Percentiles rank a stretch among this genome's conserved stretches.
phyloP scores from a whole-genome alignment of 441 rosid species.

The Gossypium laxum region DNA sequence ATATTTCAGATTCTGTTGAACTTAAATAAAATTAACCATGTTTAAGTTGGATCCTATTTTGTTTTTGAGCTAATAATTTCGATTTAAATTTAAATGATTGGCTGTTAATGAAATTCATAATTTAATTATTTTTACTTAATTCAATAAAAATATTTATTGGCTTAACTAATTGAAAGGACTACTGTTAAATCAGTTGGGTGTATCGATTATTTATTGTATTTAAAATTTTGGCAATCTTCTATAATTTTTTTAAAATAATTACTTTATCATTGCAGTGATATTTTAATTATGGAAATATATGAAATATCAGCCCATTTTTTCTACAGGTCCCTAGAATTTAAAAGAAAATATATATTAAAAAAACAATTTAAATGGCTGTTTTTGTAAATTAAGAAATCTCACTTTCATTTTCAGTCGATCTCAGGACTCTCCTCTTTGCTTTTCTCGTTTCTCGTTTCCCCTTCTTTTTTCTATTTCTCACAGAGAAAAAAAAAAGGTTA shows the following conservation, averaged over 20 bases:
- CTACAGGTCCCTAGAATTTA: not conserved
- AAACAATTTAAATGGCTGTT: not conserved
- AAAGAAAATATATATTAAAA: not conserved
- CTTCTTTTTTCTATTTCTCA: not conserved
- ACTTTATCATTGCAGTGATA: not conserved
- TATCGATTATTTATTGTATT: no score
- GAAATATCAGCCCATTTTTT: not conserved
- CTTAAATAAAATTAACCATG: no score
- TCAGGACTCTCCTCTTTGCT: constrained; percentile 3
- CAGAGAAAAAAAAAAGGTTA: not conserved
- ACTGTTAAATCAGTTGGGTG: not conserved
- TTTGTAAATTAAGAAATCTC: not conserved
- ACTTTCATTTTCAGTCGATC: constrained; percentile 13
- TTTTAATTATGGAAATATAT: not conserved
- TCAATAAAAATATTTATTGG: no score
- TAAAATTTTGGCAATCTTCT: not conserved
- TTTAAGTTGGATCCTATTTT: no score
- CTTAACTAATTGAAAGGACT: not conserved
- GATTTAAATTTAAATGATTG: no score
- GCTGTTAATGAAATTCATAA: no score
- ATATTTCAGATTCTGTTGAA: no score
- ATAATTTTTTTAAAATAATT: not conserved
- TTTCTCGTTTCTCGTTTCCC: constrained; percentile 11
- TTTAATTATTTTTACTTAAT: no score
- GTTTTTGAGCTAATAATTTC: no score